Evolutionary conservation across 176 grass and related monocot species (phyloP), one percentile per base, ranked within the genome.

Genomic region (Tillandsia fasciculata): DNA sequence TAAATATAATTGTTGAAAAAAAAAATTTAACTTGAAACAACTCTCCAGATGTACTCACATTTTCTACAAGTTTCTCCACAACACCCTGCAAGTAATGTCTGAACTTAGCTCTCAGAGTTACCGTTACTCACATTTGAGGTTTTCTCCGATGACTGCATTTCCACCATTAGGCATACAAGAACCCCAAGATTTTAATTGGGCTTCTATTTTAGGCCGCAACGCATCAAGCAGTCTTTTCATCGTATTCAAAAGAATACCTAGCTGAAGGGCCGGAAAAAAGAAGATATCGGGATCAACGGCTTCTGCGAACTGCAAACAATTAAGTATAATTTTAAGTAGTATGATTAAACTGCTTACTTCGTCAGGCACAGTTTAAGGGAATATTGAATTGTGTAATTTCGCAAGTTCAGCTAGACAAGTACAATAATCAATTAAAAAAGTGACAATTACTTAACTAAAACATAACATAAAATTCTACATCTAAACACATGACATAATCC

Each of bases 161-260:
- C 79, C 84, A 68, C 89, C 82, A 81, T 80, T 78, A 64, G 84
- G 94, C 70, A 99, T 81, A 79, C 94, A 99, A 67, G 89, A 92
- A 74, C 87, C 88, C 94, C 94, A 93, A 17, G 94, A 99, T 88
- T 86, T 99, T 11, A 99, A 65, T 24, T 90, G 94, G 70, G 69
- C 78, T 74, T 99, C 94, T 68, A 93, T 83, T 49, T 77, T 82
- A 64, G 89, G 94, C 47, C 84, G 82, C 48, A 93, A 79, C 65
- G 87, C 75, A 79, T 99, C 94, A 72, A 99, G 75, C 63, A 99
- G 63, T 64, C 94, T 86, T 83, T 92, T 99, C 84, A 99, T 88
- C 72, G 94, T 90, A 74, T 99, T 99, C 84, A 99, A 90, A 51
- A 99, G 80, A 83, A 99, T 81, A 24, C 89, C 94, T 63, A 99